Evolutionary conservation across 1,284 basidiomycete species (phyloP), one percentile per base, ranked within the genome.

Genomic region (Uromyces viciae-fabae): DNA sequence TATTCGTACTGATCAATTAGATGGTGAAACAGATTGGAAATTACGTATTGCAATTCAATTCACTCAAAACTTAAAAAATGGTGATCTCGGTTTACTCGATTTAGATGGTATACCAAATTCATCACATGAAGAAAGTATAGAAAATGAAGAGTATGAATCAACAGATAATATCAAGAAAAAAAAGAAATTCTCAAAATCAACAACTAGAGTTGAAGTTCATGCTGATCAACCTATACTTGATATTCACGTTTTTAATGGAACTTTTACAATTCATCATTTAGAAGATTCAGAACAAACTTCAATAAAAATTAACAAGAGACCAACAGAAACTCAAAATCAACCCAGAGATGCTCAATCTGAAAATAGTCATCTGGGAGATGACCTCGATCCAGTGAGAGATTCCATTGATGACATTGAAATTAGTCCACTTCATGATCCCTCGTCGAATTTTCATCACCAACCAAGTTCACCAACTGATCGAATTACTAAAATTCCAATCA

Each of bases 21-120:
- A 99, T 84, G 97, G 97, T 62, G 97, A 99, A 87, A 99, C 97
- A 0, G 97, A 99, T 84, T 99, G 97, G 97, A 99, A 99, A 86
- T 88, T 98, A 72, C 91, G 94, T 14, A 91, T 98, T 0, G 95
- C 96, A 0, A 91, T 97, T 3, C 90, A 92, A 0, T 89, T 91
- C 36, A 94, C 92, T 40, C 95, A 98, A 87, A 91, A 91, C 83
- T 86, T 96, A 82, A 88, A 88, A 0, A 90, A 88, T 5, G 79
- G 79, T 54, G 88, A 93, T 83, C 87, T 87, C 25, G 91, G 92
- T 33, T 86, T 99, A 2, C 88, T 92, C 31, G 86, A 88, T 8
- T 87, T 96, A 17, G 91, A 93, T 83, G 94, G 93, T 0, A n/a
- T n/a, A n/a, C n/a, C n/a, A n/a, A 38, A 62, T 14, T 71, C 43